Base-by-base conservation (phyloP, 2,329 filamentous ascomycete genomes). In the Alternaria arbusti region DNA sequence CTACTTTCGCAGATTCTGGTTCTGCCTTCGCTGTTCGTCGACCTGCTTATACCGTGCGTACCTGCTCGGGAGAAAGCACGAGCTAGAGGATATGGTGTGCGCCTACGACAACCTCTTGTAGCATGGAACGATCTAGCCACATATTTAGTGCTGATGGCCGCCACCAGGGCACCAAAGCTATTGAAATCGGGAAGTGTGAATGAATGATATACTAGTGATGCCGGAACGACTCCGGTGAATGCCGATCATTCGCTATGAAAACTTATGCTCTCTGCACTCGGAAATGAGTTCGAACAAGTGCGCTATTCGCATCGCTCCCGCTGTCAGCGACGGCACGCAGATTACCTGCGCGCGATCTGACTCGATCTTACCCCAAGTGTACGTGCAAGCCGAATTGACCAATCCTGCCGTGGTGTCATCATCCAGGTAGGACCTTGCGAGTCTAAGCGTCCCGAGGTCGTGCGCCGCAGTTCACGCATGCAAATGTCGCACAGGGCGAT, bases 1-100 rank as follows among this genome's bases (percentile, higher is more conserved):
- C 5, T n/a, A 1, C 26, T n/a, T 20, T 22, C 12, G 2, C n/a
- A 70, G 67, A 5, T 9, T 67, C 2, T 70, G 64, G 66, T 71
- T 63, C 32, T 47, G 26, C 4, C n/a, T 65, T 28, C 64, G 67
- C 13, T 62, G 57, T n/a, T 23, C 63, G 12, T 22, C 30, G 4
- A 67, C 64, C 9, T 70, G 67, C 47, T 54, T 71, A 55, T 71
- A 69, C 20, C 57, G 64, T 15, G 62, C 62, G 12, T 71, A 67
- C 22, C 22, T 57, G 22, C 47, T 64, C n/a, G 61, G 64, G 20
- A 55, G 60, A 63, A 52, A 63, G 20, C 50, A 63, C 46, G 44
- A 63, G 44, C 23, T 60, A 12, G 43, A 55, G 10, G 20, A 60
- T 20, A 32, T 26, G 56, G 10, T 23, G 15, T 45, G 32, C 44